Conservation (phyloP, 768 basidiomycete genomes). For the Artomyces pyxidatus region DNA sequence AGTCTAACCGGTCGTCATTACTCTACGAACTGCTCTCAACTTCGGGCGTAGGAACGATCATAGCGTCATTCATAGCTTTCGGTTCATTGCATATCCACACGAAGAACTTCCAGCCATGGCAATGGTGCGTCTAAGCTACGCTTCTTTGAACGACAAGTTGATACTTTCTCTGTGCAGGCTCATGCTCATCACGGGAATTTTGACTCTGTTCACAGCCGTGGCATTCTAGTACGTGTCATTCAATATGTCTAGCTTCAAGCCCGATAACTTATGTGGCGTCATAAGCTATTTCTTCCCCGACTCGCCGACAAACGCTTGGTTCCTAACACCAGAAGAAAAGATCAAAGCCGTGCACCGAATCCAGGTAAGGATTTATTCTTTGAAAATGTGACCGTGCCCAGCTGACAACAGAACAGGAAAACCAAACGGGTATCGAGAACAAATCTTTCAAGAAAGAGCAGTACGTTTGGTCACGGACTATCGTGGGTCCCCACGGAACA, state of each 20-base stretch:
- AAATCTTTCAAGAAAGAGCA: conserved; percentile 76
- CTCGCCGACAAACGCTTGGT: conserved; percentile 69
- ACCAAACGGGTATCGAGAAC: conserved; percentile 78
- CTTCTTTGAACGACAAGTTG: background rate
- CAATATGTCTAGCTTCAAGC: no score
- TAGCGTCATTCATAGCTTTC: conserved; percentile 61
- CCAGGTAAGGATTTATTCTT: conserved; percentile 35
- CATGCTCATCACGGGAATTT: conserved; percentile 58
- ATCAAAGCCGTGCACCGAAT: conserved; percentile 55
- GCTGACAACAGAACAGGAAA: conserved; percentile 35
- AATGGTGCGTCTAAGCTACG: conserved; percentile 56
- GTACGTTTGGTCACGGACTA: conserved; percentile 43
- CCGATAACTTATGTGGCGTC: background rate
- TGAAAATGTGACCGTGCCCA: background rate
- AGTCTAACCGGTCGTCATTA: background rate
- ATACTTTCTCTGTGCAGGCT: conserved; percentile 31
- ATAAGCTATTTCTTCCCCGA: conserved; percentile 64
- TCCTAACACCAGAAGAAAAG: conserved; percentile 59
- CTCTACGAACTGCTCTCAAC: background rate
- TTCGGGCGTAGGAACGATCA: conserved; percentile 48
- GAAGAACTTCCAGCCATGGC: conserved; percentile 55
- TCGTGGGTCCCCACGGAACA: no score
- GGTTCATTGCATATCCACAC: conserved; percentile 57
- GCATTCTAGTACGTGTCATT: conserved; percentile 44
- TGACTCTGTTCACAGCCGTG: conserved; percentile 46